Evolutionary conservation across 805 yeast genomes (phyloP).

Genomic region (Candida dajiaensis): DNA sequence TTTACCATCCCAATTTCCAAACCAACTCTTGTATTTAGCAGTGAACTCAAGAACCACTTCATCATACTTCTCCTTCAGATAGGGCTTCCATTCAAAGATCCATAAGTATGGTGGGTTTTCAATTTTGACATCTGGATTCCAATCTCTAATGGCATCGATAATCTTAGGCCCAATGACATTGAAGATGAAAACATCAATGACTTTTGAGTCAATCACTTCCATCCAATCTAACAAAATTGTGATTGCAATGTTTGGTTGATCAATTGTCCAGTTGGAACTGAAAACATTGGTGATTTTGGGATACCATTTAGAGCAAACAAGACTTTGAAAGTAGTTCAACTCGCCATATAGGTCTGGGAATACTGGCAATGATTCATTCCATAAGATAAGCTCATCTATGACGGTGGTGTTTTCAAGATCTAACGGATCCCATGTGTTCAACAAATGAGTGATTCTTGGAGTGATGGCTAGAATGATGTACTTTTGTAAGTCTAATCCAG

Average conservation of each 20-base stretch:
- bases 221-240: constrained; percentile 37
- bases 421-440: constrained; percentile 32
- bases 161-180: constrained; percentile 35
- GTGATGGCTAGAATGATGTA: constrained; percentile 17
- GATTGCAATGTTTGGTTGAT: constrained; percentile 34
- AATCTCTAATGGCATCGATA: constrained; percentile 25
- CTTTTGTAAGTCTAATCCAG: constrained; percentile 8
- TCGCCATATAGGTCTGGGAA: constrained; percentile 6
- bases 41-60: constrained; percentile 20
- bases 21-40: constrained; percentile 15
- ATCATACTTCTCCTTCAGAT: constrained; percentile 13
- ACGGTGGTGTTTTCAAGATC: constrained; percentile 26
- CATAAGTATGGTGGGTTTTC: constrained; percentile 23
- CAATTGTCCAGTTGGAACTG: constrained; percentile 30
- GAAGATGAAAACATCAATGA: constrained; percentile 25
- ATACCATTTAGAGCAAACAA: constrained; percentile 31
- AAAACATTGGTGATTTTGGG: constrained; percentile 27
- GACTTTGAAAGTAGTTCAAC: constrained; percentile 27
- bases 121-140: constrained; percentile 24
- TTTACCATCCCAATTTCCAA: constrained; percentile 16
- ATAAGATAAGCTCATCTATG: constrained; percentile 24
- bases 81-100: constrained; percentile 36
- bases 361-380: constrained; percentile 19
- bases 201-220: constrained; percentile 26
- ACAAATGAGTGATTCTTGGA: constrained; percentile 10